A percentile compares a stretch with the other conserved stretches of the same genome.
phyloP scores from a whole-genome alignment of 495 filamentous ascomycete species.

The Bacidia gigantensis region DNA sequence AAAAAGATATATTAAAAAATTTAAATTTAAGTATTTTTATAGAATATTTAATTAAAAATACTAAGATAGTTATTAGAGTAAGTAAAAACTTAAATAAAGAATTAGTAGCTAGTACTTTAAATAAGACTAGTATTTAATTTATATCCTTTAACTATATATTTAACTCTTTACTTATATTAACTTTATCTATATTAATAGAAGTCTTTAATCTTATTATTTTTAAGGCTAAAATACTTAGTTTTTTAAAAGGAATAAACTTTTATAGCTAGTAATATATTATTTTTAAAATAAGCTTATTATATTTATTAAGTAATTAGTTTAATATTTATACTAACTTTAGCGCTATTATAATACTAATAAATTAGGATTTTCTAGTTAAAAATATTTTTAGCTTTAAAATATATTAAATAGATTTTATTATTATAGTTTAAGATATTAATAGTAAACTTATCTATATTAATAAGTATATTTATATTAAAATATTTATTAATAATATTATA shows the following conservation, averaged over 20 bases:
- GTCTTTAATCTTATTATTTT: too few relatives aligned
- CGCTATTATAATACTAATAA: conserved; percentile 5
- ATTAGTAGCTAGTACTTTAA: background rate
- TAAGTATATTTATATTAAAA: conserved; percentile 1
- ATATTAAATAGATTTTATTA: conserved; percentile 4
- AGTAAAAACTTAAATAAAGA: background rate
- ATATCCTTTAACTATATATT: too few relatives aligned
- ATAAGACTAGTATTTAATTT: background rate
- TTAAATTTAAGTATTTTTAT: background rate
- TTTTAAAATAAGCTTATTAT: conserved; percentile 6
- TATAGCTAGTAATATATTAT: conserved; percentile 10
- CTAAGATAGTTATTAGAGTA: background rate
- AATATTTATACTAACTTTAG: conserved; percentile 9
- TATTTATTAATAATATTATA: background rate
- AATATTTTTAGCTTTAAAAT: background rate
- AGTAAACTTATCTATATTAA: background rate
- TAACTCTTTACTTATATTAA: too few relatives aligned
- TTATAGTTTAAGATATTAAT: background rate
- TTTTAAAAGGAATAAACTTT: too few relatives aligned
- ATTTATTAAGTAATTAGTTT: conserved; percentile 10
- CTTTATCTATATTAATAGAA: too few relatives aligned
- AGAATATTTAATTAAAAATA: background rate
- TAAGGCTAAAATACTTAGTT: too few relatives aligned
- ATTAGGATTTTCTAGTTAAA: background rate
- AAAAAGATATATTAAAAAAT: background rate